Evolutionary conservation across 129 eudicot genomes (phyloP).

Genomic region (Centrapalus pauciflorus): DNA sequence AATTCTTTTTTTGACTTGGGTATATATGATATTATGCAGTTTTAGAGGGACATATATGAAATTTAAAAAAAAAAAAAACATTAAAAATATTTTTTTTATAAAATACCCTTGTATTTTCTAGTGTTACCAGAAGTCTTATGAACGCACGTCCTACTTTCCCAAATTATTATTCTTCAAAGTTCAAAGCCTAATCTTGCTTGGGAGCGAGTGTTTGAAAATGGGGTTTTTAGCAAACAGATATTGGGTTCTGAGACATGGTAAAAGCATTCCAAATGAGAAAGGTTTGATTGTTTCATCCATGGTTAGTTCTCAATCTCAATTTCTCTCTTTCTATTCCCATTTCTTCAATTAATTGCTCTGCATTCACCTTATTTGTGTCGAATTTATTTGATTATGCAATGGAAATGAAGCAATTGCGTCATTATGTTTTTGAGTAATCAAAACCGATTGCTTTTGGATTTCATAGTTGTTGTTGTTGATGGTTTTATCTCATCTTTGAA

Average conservation of each 20-base stretch:
- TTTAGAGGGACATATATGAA: no score
- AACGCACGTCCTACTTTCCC: no score
- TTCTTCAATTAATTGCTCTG: background rate
- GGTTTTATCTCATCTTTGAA: background rate
- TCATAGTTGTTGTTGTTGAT: background rate
- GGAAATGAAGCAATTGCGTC: background rate
- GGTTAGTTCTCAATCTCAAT: no score
- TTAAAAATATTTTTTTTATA: no score
- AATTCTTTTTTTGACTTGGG: no score
- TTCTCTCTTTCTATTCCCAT: background rate
- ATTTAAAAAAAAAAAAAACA: no score
- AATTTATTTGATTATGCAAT: background rate
- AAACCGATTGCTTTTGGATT: background rate
- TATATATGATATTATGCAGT: no score
- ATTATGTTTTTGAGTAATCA: background rate
- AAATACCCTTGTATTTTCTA: no score
- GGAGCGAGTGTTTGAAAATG: constrained; percentile 20
- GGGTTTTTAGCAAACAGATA: constrained; percentile 55
- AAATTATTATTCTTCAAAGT: no score
- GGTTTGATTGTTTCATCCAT: constrained; percentile 81
- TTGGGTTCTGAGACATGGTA: constrained; percentile 93
- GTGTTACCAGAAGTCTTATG: no score
- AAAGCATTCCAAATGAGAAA: constrained; percentile 90
- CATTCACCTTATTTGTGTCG: background rate
- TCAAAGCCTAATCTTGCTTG: no score